Conservation (phyloP, 2,329 filamentous ascomycete genomes). For the Colletotrichum lindemuthianum region DNA sequence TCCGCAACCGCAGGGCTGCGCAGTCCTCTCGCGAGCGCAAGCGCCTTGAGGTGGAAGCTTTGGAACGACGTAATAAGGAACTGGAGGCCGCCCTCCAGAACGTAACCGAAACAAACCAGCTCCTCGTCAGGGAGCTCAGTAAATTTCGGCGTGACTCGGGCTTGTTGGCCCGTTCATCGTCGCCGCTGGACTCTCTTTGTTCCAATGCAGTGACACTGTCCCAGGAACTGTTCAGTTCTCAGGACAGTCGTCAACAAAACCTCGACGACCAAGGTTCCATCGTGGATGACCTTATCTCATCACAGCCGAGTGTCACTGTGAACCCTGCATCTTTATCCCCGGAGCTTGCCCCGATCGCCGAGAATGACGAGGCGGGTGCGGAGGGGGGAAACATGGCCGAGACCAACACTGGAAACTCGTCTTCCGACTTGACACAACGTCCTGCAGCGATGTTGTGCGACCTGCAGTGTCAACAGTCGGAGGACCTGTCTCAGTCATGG, state of each 20-base stretch:
- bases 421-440: slow-evolving; percentile 98
- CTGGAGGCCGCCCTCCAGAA: slow-evolving; percentile 72
- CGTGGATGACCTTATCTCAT: slow-evolving; percentile 56
- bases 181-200: slow-evolving; percentile 54
- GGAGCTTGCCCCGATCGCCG: slow-evolving; percentile 61
- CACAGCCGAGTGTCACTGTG: slow-evolving; percentile 60
- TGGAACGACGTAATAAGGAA: slow-evolving; percentile 79
- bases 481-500: slow-evolving; percentile 64
- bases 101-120: slow-evolving; percentile 64
- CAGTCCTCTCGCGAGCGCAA: slow-evolving; percentile 97
- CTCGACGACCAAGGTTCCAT: slow-evolving; percentile 46
- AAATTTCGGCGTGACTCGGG: slow-evolving; percentile 58
- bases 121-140: slow-evolving; percentile 61
- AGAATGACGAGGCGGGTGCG: slow-evolving; percentile 47
- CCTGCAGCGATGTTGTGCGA: slow-evolving; percentile 99
- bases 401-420: slow-evolving; percentile 42
- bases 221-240: slow-evolving; percentile 65
- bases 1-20: slow-evolving; percentile 93
- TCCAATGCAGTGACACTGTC: slow-evolving; percentile 66
- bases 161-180: slow-evolving; percentile 52
- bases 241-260: slow-evolving; percentile 48
- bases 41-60: slow-evolving; percentile 84
- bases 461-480: slow-evolving; percentile 99
- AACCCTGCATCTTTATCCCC: slow-evolving; percentile 72
- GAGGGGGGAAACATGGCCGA: slow-evolving; percentile 42